Evolutionary conservation across 2,329 filamentous ascomycete species (phyloP).

Genomic region (Atkinsonella hypoxylon): DNA sequence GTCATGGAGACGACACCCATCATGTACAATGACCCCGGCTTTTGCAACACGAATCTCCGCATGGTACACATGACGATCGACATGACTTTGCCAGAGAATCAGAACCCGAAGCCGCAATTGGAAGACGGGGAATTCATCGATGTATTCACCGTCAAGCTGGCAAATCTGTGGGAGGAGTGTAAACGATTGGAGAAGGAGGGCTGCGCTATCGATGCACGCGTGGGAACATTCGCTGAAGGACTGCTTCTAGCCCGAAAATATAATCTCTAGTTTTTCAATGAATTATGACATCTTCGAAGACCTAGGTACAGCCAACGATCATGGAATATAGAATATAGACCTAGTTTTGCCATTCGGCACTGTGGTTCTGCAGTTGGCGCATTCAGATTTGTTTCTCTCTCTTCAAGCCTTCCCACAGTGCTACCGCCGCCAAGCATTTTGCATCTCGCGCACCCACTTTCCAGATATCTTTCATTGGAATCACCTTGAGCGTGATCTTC

Average conservation of each 20-base stretch:
- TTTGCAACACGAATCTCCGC: conserved; percentile 54
- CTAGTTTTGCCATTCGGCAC: background rate
- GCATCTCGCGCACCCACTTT: conserved; percentile 43
- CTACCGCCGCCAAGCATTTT: conserved; percentile 47
- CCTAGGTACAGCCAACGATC: background rate
- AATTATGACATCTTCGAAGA: background rate
- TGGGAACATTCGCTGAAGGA: conserved; percentile 67
- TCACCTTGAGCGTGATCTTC: conserved; percentile 49
- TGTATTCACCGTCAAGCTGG: conserved; percentile 57
- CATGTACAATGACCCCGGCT: conserved; percentile 56
- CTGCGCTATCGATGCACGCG: conserved; percentile 67
- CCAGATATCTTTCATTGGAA: conserved; percentile 46
- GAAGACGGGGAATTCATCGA: conserved; percentile 79
- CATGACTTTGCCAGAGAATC: conserved; percentile 55
- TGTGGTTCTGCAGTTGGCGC: background rate
- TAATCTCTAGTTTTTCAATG: conserved; percentile 21
- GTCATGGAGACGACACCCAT: conserved; percentile 46
- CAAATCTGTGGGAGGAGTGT: conserved; percentile 52
- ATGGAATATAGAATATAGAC: background rate
- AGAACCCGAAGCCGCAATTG: conserved; percentile 54
- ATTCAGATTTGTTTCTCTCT: conserved; percentile 30
- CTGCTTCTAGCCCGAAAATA: conserved; percentile 57
- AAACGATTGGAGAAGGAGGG: conserved; percentile 56
- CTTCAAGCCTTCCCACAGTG: conserved; percentile 44
- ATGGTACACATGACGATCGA: conserved; percentile 67